Conservation (phyloP, 139 green algal genomes). For the Limnomonas spitsbergensis region DNA sequence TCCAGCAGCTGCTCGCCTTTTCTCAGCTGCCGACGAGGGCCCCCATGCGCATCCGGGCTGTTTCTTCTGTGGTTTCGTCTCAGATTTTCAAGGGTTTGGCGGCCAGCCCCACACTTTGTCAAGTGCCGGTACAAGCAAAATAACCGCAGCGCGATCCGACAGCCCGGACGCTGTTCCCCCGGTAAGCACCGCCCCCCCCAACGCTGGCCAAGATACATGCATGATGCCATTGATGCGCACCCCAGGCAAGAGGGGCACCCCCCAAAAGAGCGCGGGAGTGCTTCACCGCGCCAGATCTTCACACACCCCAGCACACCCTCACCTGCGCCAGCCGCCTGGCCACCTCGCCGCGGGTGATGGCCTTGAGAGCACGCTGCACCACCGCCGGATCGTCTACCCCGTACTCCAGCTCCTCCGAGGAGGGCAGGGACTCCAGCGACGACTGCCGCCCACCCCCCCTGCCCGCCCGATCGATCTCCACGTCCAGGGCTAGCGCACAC, state of each 20-base stretch:
- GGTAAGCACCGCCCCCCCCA: too few relatives aligned
- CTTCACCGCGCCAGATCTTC: background rate
- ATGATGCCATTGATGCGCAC: too few relatives aligned
- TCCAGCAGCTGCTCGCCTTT: too few relatives aligned
- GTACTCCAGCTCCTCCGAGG: background rate
- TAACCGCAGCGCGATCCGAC: too few relatives aligned
- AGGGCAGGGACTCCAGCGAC: background rate
- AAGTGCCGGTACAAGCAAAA: too few relatives aligned
- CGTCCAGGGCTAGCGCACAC: background rate
- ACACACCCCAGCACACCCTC: background rate
- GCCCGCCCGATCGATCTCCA: background rate
- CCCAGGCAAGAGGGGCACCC: background rate
- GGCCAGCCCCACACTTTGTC: too few relatives aligned
- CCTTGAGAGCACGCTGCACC: background rate
- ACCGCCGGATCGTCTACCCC: background rate
- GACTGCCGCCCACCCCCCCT: background rate
- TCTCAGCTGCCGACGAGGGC: too few relatives aligned
- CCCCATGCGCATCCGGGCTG: too few relatives aligned
- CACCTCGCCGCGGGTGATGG: conserved; percentile 28
- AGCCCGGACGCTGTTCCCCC: too few relatives aligned
- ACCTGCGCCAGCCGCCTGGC: conserved; percentile 30
- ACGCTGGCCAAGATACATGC: too few relatives aligned
- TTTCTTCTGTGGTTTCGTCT: too few relatives aligned
- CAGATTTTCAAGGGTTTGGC: too few relatives aligned
- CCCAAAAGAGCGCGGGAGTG: background rate